Evolutionary conservation across 2,329 filamentous ascomycete species (phyloP), one percentile per base, ranked within the genome.

Genomic region (Tolypocladium endophyticum): DNA sequence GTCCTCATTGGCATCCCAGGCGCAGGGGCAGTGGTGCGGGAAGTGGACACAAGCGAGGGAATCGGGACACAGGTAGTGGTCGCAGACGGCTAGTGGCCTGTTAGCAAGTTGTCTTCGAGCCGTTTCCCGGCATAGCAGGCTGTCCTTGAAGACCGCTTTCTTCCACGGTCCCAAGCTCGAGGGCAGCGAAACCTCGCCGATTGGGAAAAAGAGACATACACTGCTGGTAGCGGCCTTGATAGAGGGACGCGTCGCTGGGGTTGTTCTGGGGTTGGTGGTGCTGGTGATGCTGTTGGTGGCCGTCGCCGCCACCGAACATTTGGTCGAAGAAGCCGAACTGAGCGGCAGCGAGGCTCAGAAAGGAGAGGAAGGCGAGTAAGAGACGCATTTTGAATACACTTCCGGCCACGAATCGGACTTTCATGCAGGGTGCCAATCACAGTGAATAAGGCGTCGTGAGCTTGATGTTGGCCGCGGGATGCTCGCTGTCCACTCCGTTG

Each of bases 321-420:
- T 97, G 91, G 73, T 97, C 92, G 76, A 97, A 99, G 83, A 99
- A 96, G 64, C 70, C 88, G 74, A 97, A 97, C 76, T 97, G 93
- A 14, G 90, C 90, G 60, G 82, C 77, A 4, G 81, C 85, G 20
- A 84, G 74, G 62, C 83, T 76, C 61, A 90, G 70, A 35, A 91
- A 73, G 56, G 89, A 76, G 20, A 91, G 71, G 25, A 85, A 65
- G 53, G 81, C 67, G 57, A 81, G 52, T 18, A 74, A 56, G 43
- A 68, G 64, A 18, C 66, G 69, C 72, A 74, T 74, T 30, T 60
- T 71, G 64, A 28, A 3, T 35, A 4, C n/a, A 36, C 33, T 36
- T n/a, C 3, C 18, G 28, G 3, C 7, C 47, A 9, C 28, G 33
- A 14, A n/a, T 23, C 11, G 23, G 30, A 11, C 50, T 36, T 7